These are phyloP conservation scores for Ceratocystis variospora DNA, from an alignment of 2,329 filamentous ascomycete genomes.

Conservation along the genomic window DNA sequence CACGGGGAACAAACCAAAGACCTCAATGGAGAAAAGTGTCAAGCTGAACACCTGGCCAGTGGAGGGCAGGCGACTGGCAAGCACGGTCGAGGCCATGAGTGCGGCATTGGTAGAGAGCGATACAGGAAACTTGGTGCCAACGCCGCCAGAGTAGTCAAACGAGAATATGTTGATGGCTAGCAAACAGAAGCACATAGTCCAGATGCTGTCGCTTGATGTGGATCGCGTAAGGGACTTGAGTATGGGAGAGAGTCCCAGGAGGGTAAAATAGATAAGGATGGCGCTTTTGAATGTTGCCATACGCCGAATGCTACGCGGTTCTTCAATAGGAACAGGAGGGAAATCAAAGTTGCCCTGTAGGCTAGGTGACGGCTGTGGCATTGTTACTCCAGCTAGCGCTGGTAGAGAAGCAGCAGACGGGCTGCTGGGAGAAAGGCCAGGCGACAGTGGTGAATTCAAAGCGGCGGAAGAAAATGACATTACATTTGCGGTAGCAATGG, in stretches of 20 bases:
- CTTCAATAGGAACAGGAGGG: slow-evolving; percentile 25
- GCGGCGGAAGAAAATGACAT: slow-evolving; percentile 33
- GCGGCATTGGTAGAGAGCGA: slow-evolving; percentile 86
- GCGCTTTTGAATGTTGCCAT: slow-evolving; percentile 83
- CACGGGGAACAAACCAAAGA: slow-evolving; percentile 95
- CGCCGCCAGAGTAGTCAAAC: slow-evolving; percentile 79
- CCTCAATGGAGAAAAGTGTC: slow-evolving; percentile 90
- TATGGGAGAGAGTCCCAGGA: slow-evolving; percentile 85
- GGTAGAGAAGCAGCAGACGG: slow-evolving; percentile 18
- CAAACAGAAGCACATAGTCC: slow-evolving; percentile 90
- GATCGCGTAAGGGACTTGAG: slow-evolving; percentile 91
- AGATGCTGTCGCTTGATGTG: slow-evolving; percentile 88
- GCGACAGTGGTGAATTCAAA: slow-evolving; percentile 35
- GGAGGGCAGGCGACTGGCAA: slow-evolving; percentile 75
- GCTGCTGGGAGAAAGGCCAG: slow-evolving; percentile 19
- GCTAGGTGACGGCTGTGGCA: slow-evolving; percentile 16
- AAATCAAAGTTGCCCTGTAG: slow-evolving; percentile 21
- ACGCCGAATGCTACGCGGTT: slow-evolving; percentile 36
- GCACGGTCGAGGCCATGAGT: slow-evolving; percentile 87
- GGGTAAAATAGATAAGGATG: slow-evolving; percentile 78
- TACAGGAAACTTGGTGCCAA: slow-evolving; percentile 51
- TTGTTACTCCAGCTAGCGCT: slow-evolving; percentile 19
- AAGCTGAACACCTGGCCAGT: slow-evolving; percentile 92
- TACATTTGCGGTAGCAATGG: neutral
- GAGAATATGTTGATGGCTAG: slow-evolving; percentile 94